These are phyloP conservation scores for Xylaria polymorpha DNA, from an alignment of 2,329 filamentous ascomycete genomes.

Conservation along the genomic window DNA sequence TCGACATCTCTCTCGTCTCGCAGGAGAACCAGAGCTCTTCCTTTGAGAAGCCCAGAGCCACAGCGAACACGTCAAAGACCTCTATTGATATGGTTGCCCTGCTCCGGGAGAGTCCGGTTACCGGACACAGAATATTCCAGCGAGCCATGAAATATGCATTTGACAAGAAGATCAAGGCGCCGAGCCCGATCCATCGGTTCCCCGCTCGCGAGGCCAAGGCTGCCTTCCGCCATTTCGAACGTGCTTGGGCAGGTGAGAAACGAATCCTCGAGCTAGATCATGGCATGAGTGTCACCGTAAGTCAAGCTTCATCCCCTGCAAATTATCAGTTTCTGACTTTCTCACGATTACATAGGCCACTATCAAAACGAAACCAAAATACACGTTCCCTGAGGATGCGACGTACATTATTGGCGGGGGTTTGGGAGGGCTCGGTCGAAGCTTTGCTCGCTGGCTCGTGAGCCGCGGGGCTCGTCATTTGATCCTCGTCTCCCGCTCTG, in stretches of 20 bases:
- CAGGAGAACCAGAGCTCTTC: too few relatives aligned
- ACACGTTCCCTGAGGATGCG: conserved; percentile 7
- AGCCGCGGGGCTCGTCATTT: conserved; percentile 17
- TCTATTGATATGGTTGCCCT: not conserved
- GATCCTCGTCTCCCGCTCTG: conserved; percentile 19
- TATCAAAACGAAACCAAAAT: not conserved
- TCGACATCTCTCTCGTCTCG: not conserved
- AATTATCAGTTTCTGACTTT: too few relatives aligned
- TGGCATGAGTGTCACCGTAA: too few relatives aligned
- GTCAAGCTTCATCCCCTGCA: too few relatives aligned
- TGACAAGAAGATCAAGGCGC: not conserved
- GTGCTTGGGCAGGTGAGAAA: not conserved
- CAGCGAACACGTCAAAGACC: not conserved
- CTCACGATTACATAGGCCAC: not conserved
- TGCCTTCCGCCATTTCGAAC: not conserved
- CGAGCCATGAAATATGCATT: not conserved
- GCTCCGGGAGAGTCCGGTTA: too few relatives aligned
- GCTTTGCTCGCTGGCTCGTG: conserved; percentile 21
- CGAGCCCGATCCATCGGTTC: not conserved
- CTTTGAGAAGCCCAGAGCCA: too few relatives aligned
- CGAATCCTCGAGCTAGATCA: not conserved
- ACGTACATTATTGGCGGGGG: conserved; percentile 37
- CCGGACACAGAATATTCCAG: not conserved
- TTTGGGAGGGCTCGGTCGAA: conserved; percentile 35
- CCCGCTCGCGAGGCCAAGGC: not conserved